phyloP scores from a whole-genome alignment of 768 basidiomycete genomes.

The Cubamyces lactineus region DNA sequence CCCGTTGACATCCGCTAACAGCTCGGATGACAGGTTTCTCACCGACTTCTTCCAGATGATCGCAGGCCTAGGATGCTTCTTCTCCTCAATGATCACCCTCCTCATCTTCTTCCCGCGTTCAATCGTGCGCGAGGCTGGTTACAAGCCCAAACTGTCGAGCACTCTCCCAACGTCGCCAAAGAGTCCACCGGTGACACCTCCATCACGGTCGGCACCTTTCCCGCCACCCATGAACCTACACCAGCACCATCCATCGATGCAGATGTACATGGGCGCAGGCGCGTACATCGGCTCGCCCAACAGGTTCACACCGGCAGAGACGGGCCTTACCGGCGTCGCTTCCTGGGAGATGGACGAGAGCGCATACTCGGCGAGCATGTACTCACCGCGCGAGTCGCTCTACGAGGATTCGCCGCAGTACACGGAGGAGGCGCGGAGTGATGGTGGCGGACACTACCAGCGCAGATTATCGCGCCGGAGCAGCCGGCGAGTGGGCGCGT shows the following conservation, averaged over 20 bases:
- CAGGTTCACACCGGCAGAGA: not conserved
- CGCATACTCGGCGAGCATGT: slow-evolving; percentile 20
- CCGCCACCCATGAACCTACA: not conserved
- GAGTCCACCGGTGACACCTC: slow-evolving; percentile 21
- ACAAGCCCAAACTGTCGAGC: slow-evolving; percentile 46
- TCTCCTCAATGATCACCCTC: slow-evolving; percentile 80
- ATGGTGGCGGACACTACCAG: not conserved
- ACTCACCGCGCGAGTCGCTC: slow-evolving; percentile 19
- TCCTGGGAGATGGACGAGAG: slow-evolving; percentile 19
- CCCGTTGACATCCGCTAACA: not conserved
- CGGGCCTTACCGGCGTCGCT: slow-evolving; percentile 7
- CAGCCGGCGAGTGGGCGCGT: slow-evolving; percentile 9
- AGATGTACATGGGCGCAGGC: too few relatives aligned
- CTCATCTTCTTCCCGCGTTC: slow-evolving; percentile 83
- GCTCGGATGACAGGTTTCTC: slow-evolving; percentile 3
- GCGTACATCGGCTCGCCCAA: too few relatives aligned
- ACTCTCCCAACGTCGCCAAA: slow-evolving; percentile 25
- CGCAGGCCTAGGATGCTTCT: slow-evolving; percentile 73
- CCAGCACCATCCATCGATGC: not conserved
- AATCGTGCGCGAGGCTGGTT: slow-evolving; percentile 64
- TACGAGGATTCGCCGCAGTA: slow-evolving; percentile 21
- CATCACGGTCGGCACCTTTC: slow-evolving; percentile 13
- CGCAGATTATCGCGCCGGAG: slow-evolving; percentile 2
- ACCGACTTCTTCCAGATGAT: slow-evolving; percentile 72
- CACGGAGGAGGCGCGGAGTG: slow-evolving; percentile 9